Evolutionary conservation across 768 basidiomycete species (phyloP).

Genomic region (Psilocybe subaeruginosa): DNA sequence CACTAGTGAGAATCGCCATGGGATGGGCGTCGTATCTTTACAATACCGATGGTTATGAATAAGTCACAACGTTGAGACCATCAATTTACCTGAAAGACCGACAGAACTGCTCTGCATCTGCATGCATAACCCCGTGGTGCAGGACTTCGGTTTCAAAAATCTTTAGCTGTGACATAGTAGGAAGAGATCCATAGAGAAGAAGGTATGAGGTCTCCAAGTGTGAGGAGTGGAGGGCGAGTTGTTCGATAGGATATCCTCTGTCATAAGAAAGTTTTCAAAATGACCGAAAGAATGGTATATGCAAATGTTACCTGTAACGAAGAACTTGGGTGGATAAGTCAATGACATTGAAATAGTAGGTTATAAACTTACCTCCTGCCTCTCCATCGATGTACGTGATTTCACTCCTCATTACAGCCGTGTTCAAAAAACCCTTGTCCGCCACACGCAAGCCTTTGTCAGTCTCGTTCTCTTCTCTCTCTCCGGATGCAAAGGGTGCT

Average conservation of each 20-base stretch:
- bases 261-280: neutral
- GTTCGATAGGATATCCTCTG: constrained; percentile 93
- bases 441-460: constrained; percentile 78
- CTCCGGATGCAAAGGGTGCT: constrained; percentile 56
- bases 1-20: constrained; percentile 88
- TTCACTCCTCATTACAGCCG: constrained; percentile 75
- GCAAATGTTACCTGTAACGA: constrained; percentile 62
- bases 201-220: constrained; percentile 89
- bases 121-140: constrained; percentile 71
- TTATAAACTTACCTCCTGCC: constrained; percentile 56
- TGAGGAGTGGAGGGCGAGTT: constrained; percentile 77
- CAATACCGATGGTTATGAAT: neutral
- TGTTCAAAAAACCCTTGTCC: constrained; percentile 84
- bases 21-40: constrained; percentile 87
- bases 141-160: constrained; percentile 77
- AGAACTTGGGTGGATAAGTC: constrained; percentile 42
- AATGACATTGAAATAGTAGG: neutral
- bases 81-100: constrained; percentile 59
- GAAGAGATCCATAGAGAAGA: constrained; percentile 86
- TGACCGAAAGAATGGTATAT: neutral
- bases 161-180: constrained; percentile 58
- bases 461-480: constrained; percentile 82
- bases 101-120: constrained; percentile 72
- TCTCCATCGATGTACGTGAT: constrained; percentile 95
- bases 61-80: neutral